phyloP scores from a whole-genome alignment of 2,329 filamentous ascomycete genomes.

The Helotiales sp. region DNA sequence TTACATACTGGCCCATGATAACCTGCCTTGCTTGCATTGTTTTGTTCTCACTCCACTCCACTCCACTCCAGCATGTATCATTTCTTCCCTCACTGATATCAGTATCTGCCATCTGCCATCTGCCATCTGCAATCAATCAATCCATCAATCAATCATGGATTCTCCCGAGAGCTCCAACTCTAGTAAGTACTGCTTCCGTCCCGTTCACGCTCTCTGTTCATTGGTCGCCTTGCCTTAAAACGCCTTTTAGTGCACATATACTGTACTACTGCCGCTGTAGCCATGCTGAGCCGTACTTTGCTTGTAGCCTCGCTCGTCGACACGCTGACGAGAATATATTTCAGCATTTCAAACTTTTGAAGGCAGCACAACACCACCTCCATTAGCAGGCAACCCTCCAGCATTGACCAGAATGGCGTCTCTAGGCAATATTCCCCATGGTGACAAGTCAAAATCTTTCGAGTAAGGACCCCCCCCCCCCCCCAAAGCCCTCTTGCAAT shows the following conservation, averaged over 20 bases:
- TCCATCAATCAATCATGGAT: background rate
- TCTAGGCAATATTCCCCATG: conserved; percentile 36
- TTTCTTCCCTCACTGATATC: no score
- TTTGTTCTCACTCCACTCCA: no score
- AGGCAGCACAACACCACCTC: conserved; percentile 41
- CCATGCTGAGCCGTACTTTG: background rate
- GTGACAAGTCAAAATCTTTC: conserved; percentile 34
- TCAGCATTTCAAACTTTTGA: conserved; percentile 26
- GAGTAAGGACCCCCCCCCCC: conserved; percentile 38
- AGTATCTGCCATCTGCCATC: no score
- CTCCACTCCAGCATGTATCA: no score
- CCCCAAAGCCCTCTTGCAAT: background rate
- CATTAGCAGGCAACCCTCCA: conserved; percentile 37
- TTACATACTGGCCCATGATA: no score
- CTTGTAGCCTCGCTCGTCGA: conserved; percentile 2
- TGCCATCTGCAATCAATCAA: no score
- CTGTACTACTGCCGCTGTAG: background rate
- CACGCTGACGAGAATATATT: conserved; percentile 10
- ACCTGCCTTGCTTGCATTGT: no score
- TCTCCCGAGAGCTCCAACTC: background rate
- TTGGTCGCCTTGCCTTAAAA: background rate
- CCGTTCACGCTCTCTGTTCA: background rate
- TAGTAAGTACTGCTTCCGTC: background rate
- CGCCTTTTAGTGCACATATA: no score
- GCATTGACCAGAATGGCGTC: conserved; percentile 41